Evolutionary conservation across 345 rosid species (phyloP).

Genomic region (Erucastrum elatum): DNA sequence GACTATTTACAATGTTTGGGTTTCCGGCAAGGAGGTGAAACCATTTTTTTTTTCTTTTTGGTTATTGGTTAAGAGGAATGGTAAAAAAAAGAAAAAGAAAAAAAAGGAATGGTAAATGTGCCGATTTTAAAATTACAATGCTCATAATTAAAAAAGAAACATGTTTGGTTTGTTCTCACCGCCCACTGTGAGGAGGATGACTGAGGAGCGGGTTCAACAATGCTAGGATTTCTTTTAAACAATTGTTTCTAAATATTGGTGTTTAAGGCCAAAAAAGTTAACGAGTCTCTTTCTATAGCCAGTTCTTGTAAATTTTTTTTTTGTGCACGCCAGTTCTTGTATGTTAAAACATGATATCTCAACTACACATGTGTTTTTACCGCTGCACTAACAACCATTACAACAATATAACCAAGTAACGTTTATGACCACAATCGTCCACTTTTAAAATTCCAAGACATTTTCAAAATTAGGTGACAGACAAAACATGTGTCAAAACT

Average conservation of each 20-base stretch:
- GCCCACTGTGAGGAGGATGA: not conserved
- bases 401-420: not conserved
- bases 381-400: not conserved
- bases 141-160: not conserved
- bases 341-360: not conserved
- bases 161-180: not conserved
- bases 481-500: constrained; percentile 13
- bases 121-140: not conserved
- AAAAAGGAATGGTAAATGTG: not conserved
- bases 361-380: not conserved
- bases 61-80: not conserved
- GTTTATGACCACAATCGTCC: not conserved
- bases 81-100: not conserved
- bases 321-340: not conserved
- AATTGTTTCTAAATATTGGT: not conserved
- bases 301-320: not conserved
- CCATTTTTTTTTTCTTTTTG: not conserved
- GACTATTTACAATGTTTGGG: too few species aligned
- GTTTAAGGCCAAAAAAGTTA: not conserved
- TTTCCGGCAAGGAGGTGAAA: too few species aligned
- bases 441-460: constrained; percentile 13
- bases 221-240: not conserved
- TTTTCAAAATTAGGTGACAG: not conserved
- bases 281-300: not conserved
- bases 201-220: not conserved